Evolutionary conservation across 768 basidiomycete genomes (phyloP).

Genomic region (Kondoa malvinella): DNA sequence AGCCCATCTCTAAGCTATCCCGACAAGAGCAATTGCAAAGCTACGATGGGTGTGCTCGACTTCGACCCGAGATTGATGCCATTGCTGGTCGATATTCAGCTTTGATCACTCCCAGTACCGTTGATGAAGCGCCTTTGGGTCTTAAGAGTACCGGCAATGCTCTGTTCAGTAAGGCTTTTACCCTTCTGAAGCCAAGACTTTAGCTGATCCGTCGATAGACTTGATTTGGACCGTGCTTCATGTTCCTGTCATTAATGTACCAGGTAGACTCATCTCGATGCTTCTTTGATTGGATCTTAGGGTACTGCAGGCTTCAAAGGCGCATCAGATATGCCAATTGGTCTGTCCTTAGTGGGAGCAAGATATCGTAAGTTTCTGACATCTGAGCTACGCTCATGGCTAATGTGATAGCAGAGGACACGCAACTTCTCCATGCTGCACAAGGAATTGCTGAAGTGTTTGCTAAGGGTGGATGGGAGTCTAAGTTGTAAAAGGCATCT

Average conservation of each 20-base stretch:
- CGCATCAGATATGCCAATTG: conserved; percentile 28
- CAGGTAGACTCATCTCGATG: not conserved
- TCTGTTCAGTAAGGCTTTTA: not conserved
- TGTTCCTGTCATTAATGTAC: conserved; percentile 8
- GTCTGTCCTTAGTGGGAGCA: conserved; percentile 29
- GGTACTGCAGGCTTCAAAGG: conserved; percentile 30
- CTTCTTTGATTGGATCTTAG: conserved; percentile 20
- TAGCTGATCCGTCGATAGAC: conserved; percentile 18
- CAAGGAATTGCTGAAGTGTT: conserved; percentile 25
- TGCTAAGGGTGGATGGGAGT: conserved; percentile 21
- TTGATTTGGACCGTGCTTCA: conserved; percentile 30
- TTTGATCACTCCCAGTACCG: conserved; percentile 27
- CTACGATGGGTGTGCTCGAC: conserved; percentile 26
- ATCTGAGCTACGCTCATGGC: not conserved
- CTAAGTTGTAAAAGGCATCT: conserved; percentile 13
- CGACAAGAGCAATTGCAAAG: conserved; percentile 22
- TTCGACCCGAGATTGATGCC: conserved; percentile 27
- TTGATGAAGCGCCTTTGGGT: conserved; percentile 27
- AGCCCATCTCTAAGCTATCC: conserved; percentile 17
- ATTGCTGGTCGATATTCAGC: conserved; percentile 28
- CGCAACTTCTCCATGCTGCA: conserved; percentile 24
- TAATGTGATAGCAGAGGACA: conserved; percentile 18
- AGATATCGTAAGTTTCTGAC: conserved; percentile 20
- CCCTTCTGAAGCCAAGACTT: not conserved
- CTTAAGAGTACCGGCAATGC: conserved; percentile 23